Evolutionary conservation across 2,329 filamentous ascomycete species (phyloP).

Genomic region (Zasmidium angulare): DNA sequence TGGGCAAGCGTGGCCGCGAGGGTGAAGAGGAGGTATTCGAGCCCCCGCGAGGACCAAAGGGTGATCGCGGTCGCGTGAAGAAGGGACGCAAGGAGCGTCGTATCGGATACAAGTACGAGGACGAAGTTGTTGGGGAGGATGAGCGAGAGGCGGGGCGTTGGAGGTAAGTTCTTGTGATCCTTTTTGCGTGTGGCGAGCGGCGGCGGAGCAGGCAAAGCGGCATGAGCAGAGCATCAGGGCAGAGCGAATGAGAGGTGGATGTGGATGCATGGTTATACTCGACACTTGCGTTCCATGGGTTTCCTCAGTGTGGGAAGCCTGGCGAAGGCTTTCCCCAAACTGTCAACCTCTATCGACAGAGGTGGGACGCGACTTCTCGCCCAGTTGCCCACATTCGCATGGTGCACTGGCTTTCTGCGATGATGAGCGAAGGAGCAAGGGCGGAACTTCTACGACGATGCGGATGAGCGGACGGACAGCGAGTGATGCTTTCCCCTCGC

Average conservation of each 20-base stretch:
- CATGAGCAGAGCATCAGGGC: not conserved
- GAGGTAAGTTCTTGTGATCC: conserved; percentile 2
- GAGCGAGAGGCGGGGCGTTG: conserved; percentile 7
- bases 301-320: not conserved
- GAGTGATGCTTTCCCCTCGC: no score
- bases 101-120: conserved; percentile 50
- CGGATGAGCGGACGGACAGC: no score
- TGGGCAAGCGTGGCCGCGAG: conserved; percentile 36
- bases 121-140: conserved; percentile 15
- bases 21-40: conserved; percentile 26
- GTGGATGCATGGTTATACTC: not conserved
- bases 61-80: conserved; percentile 44
- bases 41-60: conserved; percentile 49
- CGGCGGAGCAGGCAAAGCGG: not conserved
- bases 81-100: conserved; percentile 50
- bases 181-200: not conserved
- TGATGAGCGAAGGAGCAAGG: no score
- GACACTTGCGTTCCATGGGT: not conserved
- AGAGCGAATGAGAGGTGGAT: not conserved
- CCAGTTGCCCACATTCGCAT: no score
- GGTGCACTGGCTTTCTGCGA: no score
- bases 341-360: no score
- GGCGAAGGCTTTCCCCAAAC: not conserved
- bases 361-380: no score
- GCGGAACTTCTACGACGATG: no score